Percentiles rank a stretch among this genome's conserved stretches.
Conservation (phyloP, 2,329 filamentous ascomycete genomes). For the Fusarium pseudocircinatum region DNA sequence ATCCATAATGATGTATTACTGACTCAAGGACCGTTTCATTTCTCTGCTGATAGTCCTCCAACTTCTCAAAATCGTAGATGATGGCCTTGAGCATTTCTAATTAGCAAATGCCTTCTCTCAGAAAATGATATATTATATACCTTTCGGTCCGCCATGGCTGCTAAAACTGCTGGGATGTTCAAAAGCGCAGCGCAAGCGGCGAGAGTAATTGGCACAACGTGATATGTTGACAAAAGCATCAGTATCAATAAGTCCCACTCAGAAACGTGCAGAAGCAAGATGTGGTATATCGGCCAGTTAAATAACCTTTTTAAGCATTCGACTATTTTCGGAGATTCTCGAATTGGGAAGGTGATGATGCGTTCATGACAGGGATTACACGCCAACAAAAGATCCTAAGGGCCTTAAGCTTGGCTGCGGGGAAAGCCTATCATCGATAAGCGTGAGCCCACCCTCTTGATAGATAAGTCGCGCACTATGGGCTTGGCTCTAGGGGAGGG, state of each 20-base stretch:
- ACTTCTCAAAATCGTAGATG: not conserved
- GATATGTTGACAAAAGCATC: slow-evolving; percentile 16
- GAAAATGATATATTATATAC: accelerated
- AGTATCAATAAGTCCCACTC: not conserved
- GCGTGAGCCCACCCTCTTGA: slow-evolving; percentile 2
- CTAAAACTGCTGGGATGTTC: not conserved
- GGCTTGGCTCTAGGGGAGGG: not conserved
- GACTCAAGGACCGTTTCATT: not conserved
- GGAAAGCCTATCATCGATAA: slow-evolving; percentile 7
- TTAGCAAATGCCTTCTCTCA: accelerated
- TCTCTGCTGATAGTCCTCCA: slow-evolving; percentile 5
- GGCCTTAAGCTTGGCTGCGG: not conserved
- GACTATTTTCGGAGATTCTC: slow-evolving; percentile 10
- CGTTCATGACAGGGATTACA: not conserved
- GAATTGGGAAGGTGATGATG: slow-evolving; percentile 23
- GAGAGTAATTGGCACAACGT: slow-evolving; percentile 2
- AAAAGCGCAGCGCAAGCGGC: slow-evolving; percentile 9
- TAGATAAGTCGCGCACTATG: not conserved
- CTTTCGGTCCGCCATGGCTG: slow-evolving; percentile 14
- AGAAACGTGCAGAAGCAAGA: not conserved
- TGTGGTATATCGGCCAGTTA: slow-evolving; percentile 4
- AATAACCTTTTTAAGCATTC: slow-evolving; percentile 7
- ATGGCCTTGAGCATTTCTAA: not conserved
- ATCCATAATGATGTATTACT: accelerated
- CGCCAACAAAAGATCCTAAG: slow-evolving; percentile 16